These are phyloP conservation scores for Fraxinus latifolia DNA, from an alignment of 305 asterid species.

Conservation along the genomic window DNA sequence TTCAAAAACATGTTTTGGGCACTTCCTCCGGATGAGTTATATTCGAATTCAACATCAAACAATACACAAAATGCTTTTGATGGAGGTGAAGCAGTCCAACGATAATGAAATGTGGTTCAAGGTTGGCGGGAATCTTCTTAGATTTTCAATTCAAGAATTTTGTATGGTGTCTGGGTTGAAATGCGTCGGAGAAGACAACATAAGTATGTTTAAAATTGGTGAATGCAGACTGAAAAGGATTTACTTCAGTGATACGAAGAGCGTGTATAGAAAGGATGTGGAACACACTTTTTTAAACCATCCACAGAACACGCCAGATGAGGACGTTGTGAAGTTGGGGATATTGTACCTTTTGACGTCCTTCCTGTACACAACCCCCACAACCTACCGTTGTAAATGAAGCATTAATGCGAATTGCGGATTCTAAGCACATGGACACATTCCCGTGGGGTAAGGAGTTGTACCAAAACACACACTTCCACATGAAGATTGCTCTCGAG, in stretches of 20 bases:
- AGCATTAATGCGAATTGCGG: too few relatives aligned
- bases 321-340: too few relatives aligned
- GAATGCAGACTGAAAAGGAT: neutral
- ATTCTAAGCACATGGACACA: too few relatives aligned
- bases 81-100: neutral
- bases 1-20: neutral
- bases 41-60: neutral
- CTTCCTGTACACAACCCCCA: too few relatives aligned
- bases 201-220: neutral
- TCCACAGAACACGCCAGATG: neutral
- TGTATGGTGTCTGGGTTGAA: neutral
- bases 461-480: neutral
- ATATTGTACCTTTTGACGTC: too few relatives aligned
- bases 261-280: neutral
- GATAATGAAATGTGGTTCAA: neutral
- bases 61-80: neutral
- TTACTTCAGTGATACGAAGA: neutral
- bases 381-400: too few relatives aligned
- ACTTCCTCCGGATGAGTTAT: neutral
- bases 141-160: neutral
- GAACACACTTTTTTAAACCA: neutral
- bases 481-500: neutral
- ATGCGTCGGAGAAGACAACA: neutral
- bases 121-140: neutral
- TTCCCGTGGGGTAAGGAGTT: too few relatives aligned